Percentiles rank a stretch among this genome's conserved stretches.
Evolutionary conservation across 139 green algal genomes (phyloP).

Genomic region (Closterium sp.): DNA sequence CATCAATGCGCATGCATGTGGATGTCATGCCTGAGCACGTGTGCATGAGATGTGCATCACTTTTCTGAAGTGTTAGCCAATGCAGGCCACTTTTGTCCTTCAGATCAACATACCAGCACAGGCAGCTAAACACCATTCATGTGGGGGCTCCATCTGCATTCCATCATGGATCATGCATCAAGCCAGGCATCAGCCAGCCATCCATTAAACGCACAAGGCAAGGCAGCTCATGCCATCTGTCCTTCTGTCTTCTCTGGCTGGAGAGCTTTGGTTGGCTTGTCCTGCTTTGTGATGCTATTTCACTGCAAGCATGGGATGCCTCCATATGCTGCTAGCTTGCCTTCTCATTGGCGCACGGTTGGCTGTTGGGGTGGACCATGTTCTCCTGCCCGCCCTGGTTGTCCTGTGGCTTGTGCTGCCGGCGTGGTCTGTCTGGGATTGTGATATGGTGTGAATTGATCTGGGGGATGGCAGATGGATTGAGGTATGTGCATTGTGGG

Average conservation of each 20-base stretch:
- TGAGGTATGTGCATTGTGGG: not conserved
- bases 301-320: not conserved
- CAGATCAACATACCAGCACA: not conserved
- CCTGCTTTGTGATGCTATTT: not conserved
- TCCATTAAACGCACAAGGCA: not conserved
- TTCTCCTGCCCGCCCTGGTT: not conserved
- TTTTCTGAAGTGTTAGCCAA: not conserved
- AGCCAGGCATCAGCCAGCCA: not conserved
- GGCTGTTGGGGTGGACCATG: not conserved
- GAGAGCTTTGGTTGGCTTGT: not conserved
- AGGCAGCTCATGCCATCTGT: not conserved
- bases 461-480: not conserved
- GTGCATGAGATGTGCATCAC: not conserved
- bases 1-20: not conserved
- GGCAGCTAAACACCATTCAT: not conserved
- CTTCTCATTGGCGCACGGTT: too few species aligned
- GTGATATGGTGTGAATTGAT: not conserved
- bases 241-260: not conserved
- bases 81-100: not conserved
- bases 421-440: not conserved
- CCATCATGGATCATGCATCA: not conserved
- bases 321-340: not conserved
- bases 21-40: not conserved
- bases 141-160: not conserved
- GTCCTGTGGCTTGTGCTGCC: not conserved